phyloP scores from a whole-genome alignment of 1,284 basidiomycete species.

The Earliella scabrosa region DNA sequence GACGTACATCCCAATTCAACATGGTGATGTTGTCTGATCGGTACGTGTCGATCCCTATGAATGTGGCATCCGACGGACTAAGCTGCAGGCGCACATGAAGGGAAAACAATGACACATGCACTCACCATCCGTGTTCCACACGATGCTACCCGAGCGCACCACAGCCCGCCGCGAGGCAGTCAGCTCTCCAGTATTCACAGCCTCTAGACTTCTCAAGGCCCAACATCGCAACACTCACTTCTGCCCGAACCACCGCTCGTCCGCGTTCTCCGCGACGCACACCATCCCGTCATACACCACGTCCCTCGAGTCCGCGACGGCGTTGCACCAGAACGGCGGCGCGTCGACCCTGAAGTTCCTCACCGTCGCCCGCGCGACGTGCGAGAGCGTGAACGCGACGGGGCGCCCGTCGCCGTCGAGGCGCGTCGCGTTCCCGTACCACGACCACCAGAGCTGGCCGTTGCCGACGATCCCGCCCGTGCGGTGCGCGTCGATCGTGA shows the following conservation, averaged over 20 bases:
- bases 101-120: too few relatives aligned
- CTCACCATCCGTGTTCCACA: slow-evolving; percentile 67
- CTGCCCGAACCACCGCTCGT: slow-evolving; percentile 51
- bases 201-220: too few relatives aligned
- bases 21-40: slow-evolving; percentile 56
- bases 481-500: slow-evolving; percentile 61
- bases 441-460: slow-evolving; percentile 58
- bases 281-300: slow-evolving; percentile 65
- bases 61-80: slow-evolving; percentile 2
- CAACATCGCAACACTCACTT: slow-evolving; percentile 47
- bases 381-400: slow-evolving; percentile 59
- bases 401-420: slow-evolving; percentile 65
- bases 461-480: slow-evolving; percentile 70
- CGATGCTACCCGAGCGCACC: slow-evolving; percentile 46
- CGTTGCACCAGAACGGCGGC: slow-evolving; percentile 71
- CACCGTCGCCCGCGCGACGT: slow-evolving; percentile 51
- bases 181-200: too few relatives aligned
- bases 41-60: slow-evolving; percentile 65
- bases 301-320: slow-evolving; percentile 55
- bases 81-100: too few relatives aligned
- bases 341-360: slow-evolving; percentile 58
- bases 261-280: slow-evolving; percentile 64
- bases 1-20: slow-evolving; percentile 53
- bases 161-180: not conserved
- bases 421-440: slow-evolving; percentile 46